Evolutionary conservation across 1,139 yeast species (phyloP).

Genomic region (Lodderomyces elongisporus): DNA sequence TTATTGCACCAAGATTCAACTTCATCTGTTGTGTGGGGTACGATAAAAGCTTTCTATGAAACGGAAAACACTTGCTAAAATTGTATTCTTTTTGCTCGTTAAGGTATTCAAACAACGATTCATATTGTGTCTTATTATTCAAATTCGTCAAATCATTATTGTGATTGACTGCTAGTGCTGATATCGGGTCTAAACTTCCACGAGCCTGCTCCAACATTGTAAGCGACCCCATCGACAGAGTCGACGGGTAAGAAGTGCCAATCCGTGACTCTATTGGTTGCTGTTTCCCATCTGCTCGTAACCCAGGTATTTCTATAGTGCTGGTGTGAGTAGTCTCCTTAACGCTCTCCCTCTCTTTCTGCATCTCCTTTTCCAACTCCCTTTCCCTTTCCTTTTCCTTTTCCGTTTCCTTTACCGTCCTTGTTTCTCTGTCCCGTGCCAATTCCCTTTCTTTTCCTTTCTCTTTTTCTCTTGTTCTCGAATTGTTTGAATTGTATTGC

Average conservation of each 20-base stretch:
- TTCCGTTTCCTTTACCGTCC: conserved; percentile 1
- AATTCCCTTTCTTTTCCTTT: conserved; percentile 7
- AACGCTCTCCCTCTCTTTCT: conserved; percentile 1
- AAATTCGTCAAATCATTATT: no score
- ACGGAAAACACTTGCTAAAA: conserved; percentile 78
- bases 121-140: conserved; percentile 14
- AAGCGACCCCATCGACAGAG: conserved; percentile 9
- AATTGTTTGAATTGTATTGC: conserved; percentile 7
- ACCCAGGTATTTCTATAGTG: not conserved
- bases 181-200: conserved; percentile 4
- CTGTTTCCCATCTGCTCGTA: conserved; percentile 4
- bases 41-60: conserved; percentile 62
- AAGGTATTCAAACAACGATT: conserved; percentile 21
- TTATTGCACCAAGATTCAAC: conserved; percentile 30
- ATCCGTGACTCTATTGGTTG: conserved; percentile 3
- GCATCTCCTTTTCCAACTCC: no score
- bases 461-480: not conserved
- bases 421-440: no score
- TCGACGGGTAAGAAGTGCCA: conserved; percentile 3
- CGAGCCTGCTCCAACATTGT: conserved; percentile 14
- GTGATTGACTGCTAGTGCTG: no score
- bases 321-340: not conserved
- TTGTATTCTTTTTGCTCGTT: conserved; percentile 54
- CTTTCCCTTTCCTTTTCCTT: no score
- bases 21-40: conserved; percentile 59